Evolutionary conservation across 148 eudicot species (phyloP).

Genomic region (Silene uniflora): DNA sequence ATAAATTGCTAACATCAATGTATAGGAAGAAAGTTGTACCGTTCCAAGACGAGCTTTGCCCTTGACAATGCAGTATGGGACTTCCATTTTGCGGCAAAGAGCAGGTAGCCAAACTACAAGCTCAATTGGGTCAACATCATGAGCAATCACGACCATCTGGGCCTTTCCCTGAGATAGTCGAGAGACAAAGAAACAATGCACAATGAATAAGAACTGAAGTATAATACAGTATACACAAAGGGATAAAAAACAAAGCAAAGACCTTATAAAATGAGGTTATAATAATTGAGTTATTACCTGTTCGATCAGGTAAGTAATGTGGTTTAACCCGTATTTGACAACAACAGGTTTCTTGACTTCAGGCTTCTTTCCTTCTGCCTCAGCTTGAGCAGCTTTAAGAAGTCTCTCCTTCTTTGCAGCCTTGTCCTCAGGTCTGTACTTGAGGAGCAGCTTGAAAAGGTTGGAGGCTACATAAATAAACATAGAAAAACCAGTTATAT

Average conservation of each 20-base stretch:
- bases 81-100: slow-evolving; percentile 87
- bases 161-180: slow-evolving; percentile 62
- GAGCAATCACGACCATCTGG: slow-evolving; percentile 86
- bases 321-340: slow-evolving; percentile 87
- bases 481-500: neutral
- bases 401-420: slow-evolving; percentile 80
- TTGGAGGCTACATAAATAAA: slow-evolving; percentile 51
- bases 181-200: neutral
- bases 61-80: slow-evolving; percentile 93
- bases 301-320: slow-evolving; percentile 78
- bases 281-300: slow-evolving; percentile 41
- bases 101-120: slow-evolving; percentile 94
- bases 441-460: slow-evolving; percentile 81
- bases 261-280: neutral
- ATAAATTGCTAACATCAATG: neutral
- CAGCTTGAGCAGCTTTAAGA: slow-evolving; percentile 81
- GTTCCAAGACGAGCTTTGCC: slow-evolving; percentile 89
- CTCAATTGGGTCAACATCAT: slow-evolving; percentile 94
- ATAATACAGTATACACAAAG: neutral
- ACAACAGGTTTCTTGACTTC: slow-evolving; percentile 83
- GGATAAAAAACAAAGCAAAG: neutral
- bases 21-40: slow-evolving; percentile 23
- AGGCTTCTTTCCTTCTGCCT: slow-evolving; percentile 74
- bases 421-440: slow-evolving; percentile 85
- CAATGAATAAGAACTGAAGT: neutral